Conservation (phyloP, 306 rosid species). For the Comarum palustre region DNA sequence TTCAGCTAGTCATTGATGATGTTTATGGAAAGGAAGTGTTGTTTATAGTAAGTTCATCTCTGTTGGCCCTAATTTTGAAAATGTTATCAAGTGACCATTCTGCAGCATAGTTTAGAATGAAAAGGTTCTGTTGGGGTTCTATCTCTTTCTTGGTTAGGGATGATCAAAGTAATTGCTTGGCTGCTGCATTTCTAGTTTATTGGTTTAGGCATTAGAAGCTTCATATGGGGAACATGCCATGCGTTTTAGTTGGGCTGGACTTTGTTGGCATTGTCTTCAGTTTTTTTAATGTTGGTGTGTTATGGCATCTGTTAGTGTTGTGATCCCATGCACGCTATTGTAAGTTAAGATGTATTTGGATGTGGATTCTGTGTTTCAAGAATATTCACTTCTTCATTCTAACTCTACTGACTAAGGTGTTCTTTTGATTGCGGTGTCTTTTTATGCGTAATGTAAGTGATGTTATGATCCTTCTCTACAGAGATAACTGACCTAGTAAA, state of each 20-base stretch:
- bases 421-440: not conserved
- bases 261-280: not conserved
- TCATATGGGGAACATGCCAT: not conserved
- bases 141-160: not conserved
- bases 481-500: not conserved
- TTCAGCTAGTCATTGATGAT: not conserved
- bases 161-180: not conserved
- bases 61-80: not conserved
- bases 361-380: not conserved
- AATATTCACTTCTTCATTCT: not conserved
- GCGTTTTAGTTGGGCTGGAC: not conserved
- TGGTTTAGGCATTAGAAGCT: not conserved
- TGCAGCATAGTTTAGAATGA: not conserved
- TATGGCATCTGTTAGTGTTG: not conserved
- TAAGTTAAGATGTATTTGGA: not conserved
- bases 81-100: not conserved
- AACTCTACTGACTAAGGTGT: not conserved
- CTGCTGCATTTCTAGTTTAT: not conserved
- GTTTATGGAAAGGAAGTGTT: not conserved
- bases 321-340: not conserved
- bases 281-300: not conserved
- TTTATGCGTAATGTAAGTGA: not conserved
- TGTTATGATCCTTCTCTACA: not conserved
- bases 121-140: not conserved
- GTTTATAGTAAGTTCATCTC: not conserved